Base-by-base conservation (phyloP, 2,329 filamentous ascomycete genomes). In the Colletotrichum brevisporum region DNA sequence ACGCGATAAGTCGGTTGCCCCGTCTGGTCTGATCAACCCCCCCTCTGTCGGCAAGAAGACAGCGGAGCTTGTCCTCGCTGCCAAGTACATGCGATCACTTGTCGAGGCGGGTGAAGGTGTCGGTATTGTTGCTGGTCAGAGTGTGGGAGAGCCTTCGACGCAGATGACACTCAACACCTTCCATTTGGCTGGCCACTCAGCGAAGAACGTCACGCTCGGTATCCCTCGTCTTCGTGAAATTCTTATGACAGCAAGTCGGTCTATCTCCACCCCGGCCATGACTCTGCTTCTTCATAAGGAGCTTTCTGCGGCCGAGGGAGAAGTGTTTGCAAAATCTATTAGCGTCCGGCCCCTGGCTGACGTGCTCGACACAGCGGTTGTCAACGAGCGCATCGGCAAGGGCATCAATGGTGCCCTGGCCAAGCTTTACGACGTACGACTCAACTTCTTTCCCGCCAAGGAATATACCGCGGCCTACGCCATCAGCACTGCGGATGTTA, bases 81-180 rank as follows among this genome's bases (percentile, higher is more conserved):
- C 97, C 78, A 97, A 98, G 79, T 99, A 98, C 77, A 86, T 98
- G 73, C 92, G 92, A 74, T 97, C 95, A 2, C 87, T 98, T 8
- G 92, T 98, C 26, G 95, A 99, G 75, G 94, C 96, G 31, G 96
- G 96, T 53, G 97, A 99, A 83, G 95, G 96, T 26, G 95, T 99
- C 27, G 96, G 96, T 73, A 97, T 99, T 71, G 94, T 99, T 68
- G 97, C 97, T 58, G 95, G 95, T 10, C 96, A 99, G 81, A 98
- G 95, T 39, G 91, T 99, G 50, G 96, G 96, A 78, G 97, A 99
- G 78, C 96, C 97, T 9, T 98, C 95, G 2, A 99, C 96, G 12
- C 96, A 99, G 80, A 99, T 99, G 97, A 99, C 97, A 8, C 85
- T 99, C 63, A 99, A 99, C 83, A 99, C 97, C 31, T 99, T 99